phyloP scores from a whole-genome alignment of 2,329 filamentous ascomycete species.

The Stachybotrys chlorohalonatus region DNA sequence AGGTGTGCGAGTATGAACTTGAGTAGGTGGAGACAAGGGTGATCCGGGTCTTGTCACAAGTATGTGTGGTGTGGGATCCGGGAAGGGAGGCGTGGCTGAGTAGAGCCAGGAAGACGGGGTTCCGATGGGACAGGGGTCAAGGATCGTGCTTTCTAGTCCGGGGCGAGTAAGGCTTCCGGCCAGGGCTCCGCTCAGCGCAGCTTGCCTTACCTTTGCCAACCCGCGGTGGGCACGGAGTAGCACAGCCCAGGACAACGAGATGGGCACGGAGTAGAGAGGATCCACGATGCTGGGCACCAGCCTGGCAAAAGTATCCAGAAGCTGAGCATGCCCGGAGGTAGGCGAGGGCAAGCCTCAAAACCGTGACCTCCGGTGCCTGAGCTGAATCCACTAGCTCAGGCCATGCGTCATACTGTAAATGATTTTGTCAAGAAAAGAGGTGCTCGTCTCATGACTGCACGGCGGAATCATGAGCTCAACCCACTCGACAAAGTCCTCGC shows the following conservation, averaged over 20 bases:
- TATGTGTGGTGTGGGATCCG: slow-evolving; percentile 6
- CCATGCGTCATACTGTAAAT: neutral
- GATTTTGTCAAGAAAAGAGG: slow-evolving; percentile 6
- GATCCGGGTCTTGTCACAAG: neutral
- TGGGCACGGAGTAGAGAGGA: neutral
- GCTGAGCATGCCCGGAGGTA: neutral
- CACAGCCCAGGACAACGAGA: neutral
- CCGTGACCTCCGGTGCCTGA: neutral
- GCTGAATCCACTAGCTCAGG: neutral
- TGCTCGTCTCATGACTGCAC: slow-evolving; percentile 18
- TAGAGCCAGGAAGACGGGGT: slow-evolving; percentile 13
- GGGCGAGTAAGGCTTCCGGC: neutral
- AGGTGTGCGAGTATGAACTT: slow-evolving; percentile 1
- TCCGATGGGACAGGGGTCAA: slow-evolving; percentile 8
- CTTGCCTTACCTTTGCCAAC: neutral
- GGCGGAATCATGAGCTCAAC: neutral
- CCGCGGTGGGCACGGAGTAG: neutral
- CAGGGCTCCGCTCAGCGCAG: neutral
- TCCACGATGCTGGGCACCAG: neutral
- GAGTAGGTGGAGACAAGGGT: neutral
- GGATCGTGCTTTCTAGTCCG: slow-evolving; percentile 2
- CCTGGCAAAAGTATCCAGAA: too few species aligned
- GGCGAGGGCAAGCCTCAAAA: neutral
- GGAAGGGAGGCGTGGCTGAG: slow-evolving; percentile 4
- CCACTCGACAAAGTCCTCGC: neutral